Evolutionary conservation across 2,329 filamentous ascomycete genomes (phyloP), one percentile per base, ranked within the genome.

Genomic region (Amylocarpus encephaloides): DNA sequence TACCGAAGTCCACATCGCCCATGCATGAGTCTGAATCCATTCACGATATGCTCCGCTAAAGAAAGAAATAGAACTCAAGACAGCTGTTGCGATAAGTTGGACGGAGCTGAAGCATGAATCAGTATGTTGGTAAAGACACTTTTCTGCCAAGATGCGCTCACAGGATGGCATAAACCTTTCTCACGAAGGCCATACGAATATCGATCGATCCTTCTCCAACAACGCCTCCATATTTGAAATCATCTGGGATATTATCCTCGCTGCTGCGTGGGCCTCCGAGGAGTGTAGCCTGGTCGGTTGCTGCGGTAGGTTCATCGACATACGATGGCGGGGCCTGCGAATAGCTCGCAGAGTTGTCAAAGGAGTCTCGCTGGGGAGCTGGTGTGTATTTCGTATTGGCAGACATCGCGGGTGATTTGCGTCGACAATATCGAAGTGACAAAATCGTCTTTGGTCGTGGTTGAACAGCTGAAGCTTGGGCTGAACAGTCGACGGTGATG

Each of bases 91-190:
- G 65, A 97, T 75, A 48, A 98, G 83, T 69, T 98, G 93, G 46
- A 89, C 83, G n/a, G 93, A 95, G 39, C 78, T 81, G 44, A 13
- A 42, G 40, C 33, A 38, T 32, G 26, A 40, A 40, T 42, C 22
- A 47, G 32, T 15, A 43, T 5, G 32, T 19, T 35, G 15, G 7
- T 13, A 6, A 40, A 10, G 7, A 26, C 22, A 26, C 22, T 11
- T 13, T 10, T 32, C 38, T n/a, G 10, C 34, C 6, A 2, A 29
- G 36, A 26, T 32, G 16, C 32, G 68, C 76, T 73, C 68, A 81
- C 72, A 98, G 78, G 70, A 98, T 98, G 52, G 90, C 86, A 73
- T 98, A 98, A 66, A 98, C 93, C 76, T 97, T 97, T 71, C 91
- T 85, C 62, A 95, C 78, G 70, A 96, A 98, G 71, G 93, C 88